Evolutionary conservation across 139 green algal species (phyloP).

Genomic region (Zygnema cylindricum): DNA sequence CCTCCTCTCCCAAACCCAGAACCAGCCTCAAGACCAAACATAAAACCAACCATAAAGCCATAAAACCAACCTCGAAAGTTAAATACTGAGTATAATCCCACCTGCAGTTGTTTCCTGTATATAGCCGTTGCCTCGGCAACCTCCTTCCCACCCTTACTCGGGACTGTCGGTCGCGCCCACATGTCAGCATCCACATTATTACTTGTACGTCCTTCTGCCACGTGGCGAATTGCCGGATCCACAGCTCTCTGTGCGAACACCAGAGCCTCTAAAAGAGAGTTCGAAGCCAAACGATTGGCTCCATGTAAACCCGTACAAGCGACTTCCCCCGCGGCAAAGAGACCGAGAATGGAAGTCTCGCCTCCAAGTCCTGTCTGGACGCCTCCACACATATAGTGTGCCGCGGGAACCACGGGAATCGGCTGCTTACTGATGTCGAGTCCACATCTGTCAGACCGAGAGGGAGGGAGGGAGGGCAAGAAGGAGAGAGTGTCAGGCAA

Average conservation of each 20-base stretch:
- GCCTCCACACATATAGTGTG: constrained; percentile 99
- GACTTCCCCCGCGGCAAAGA: constrained; percentile 95
- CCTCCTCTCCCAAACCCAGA: too few relatives aligned
- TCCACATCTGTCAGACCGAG: constrained; percentile 65
- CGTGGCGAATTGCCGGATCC: constrained; percentile 76
- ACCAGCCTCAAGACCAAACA: too few relatives aligned
- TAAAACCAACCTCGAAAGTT: too few relatives aligned
- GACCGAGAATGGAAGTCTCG: constrained; percentile 84
- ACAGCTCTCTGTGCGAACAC: constrained; percentile 91
- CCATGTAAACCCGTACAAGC: constrained; percentile 93
- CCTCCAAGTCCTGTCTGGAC: constrained; percentile 83
- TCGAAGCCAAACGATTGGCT: constrained; percentile 94
- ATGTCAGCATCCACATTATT: constrained; percentile 13
- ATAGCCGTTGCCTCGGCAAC: background rate
- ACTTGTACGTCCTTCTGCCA: background rate
- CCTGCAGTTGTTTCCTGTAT: background rate
- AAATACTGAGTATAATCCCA: too few relatives aligned
- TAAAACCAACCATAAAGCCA: too few relatives aligned
- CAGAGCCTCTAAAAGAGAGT: constrained; percentile 92
- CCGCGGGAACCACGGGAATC: constrained; percentile 93
- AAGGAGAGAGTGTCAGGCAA: background rate
- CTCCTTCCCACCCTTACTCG: background rate
- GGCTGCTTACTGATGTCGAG: constrained; percentile 91
- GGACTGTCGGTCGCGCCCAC: background rate
- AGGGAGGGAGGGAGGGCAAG: too few relatives aligned